Evolutionary conservation across 495 filamentous ascomycete genomes (phyloP), one percentile per base, ranked within the genome.

Genomic region (Podospora fimiseda): DNA sequence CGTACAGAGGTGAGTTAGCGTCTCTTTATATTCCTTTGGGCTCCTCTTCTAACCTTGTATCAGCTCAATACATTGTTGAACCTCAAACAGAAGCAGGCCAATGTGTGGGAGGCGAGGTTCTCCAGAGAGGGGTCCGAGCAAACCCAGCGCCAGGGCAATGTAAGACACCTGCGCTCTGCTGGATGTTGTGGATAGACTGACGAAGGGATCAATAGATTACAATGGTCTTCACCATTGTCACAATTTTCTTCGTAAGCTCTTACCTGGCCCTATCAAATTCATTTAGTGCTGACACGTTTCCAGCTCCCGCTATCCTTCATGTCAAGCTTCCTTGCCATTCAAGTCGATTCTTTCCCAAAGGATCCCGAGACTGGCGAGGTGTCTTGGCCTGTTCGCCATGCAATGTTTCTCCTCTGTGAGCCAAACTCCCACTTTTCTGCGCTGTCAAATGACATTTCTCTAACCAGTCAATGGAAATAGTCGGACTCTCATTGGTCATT

Each of bases 31-130:
- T 5, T 19, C 21, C 14, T 9, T 18, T 27, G 8, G 6, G 23
- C 18, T 41, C 13, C 5, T n/a, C 1, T 9, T 15, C 49, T 51
- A 36, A 51, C 23, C 1, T 13, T 13, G 3, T 15, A 20, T 16
- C 13, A 51, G 49, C 30, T 51, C 7, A 43, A 51, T 16, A 38
- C n/a, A 11, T 33, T 52, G 9, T 40, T 52, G 18, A 39, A 21
- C 40, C 50, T 36, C 19, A 30, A 33, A 18, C 50, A 52, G 9
- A 52, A 52, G 19, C 24, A 44, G 20, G 50, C 50, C 22, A 52
- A 52, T 16, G 41, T 30, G 2, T 52, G 50, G 50, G 50, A 52
- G 6, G 50, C 50, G 7, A 44, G 50, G 41, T 52, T 52, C 23
- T 41, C 50, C 13, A 40, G 50, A 16, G 41, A 44, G 24, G 50